phyloP scores from a whole-genome alignment of 2,329 filamentous ascomycete species.

The Alternaria conjuncta region DNA sequence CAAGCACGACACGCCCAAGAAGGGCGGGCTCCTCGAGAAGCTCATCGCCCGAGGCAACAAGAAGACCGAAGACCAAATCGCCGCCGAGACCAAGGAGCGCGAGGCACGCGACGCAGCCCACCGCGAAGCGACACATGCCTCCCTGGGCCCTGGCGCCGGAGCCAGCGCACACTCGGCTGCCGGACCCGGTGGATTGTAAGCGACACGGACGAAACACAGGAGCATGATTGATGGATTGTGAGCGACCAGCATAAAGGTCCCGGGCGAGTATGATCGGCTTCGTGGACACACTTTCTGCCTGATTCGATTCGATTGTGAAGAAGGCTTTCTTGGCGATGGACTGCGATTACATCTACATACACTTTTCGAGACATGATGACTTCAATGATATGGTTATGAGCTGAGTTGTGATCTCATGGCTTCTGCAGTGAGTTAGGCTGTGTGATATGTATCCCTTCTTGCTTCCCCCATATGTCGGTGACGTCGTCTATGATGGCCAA shows the following conservation, averaged over 20 bases:
- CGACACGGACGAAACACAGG: not conserved
- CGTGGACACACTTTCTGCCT: not conserved
- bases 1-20: constrained; percentile 38
- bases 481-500: not conserved
- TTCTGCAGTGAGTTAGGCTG: not conserved
- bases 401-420: not conserved
- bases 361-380: constrained; percentile 2
- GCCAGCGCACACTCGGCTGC: constrained; percentile 23
- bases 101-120: constrained; percentile 21
- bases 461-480: not conserved
- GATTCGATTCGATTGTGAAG: not conserved
- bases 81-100: constrained; percentile 30
- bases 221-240: not conserved
- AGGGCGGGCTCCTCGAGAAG: constrained; percentile 41
- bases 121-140: constrained; percentile 19
- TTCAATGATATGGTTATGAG: constrained; percentile 9
- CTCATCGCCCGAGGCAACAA: constrained; percentile 46
- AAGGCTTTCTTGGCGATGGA: constrained; percentile 6
- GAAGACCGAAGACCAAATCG: constrained; percentile 44
- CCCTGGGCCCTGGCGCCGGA: constrained; percentile 19
- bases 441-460: not conserved
- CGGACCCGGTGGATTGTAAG: constrained; percentile 20
- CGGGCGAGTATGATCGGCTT: not conserved
- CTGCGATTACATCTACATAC: constrained; percentile 7
- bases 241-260: not conserved